A percentile compares a stretch with the other conserved stretches of the same genome.
Conservation (phyloP, 2,329 filamentous ascomycete species). For the Monilinia fructigena region DNA sequence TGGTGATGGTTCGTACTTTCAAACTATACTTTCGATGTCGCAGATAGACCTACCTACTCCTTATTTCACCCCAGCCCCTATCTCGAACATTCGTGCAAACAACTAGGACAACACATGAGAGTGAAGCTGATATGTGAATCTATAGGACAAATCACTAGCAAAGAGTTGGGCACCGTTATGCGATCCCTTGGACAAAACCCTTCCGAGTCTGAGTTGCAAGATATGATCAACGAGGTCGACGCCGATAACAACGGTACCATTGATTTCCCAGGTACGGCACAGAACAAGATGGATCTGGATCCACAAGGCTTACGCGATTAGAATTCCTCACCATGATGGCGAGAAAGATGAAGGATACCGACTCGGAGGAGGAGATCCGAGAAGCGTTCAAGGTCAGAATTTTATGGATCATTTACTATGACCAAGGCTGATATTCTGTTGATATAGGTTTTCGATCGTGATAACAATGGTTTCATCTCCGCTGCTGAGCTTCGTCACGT, state of each 20-base stretch:
- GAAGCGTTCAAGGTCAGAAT: constrained; percentile 78
- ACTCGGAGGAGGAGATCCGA: constrained; percentile 86
- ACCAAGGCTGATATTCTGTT: constrained; percentile 19
- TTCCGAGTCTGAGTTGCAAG: constrained; percentile 84
- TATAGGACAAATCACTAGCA: constrained; percentile 84
- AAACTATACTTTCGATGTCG: not conserved
- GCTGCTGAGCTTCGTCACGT: constrained; percentile 84
- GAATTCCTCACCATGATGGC: constrained; percentile 95
- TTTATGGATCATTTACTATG: not conserved
- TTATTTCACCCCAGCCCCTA: constrained; percentile 1
- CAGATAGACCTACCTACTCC: constrained; percentile 3
- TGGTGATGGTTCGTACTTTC: constrained; percentile 73
- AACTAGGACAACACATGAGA: not conserved
- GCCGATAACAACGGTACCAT: constrained; percentile 92
- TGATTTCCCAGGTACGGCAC: constrained; percentile 75
- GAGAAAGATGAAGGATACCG: constrained; percentile 90
- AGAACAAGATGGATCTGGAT: constrained; percentile 29
- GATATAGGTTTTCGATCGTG: constrained; percentile 72
- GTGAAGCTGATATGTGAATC: constrained; percentile 8
- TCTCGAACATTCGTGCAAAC: not conserved
- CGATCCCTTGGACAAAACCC: constrained; percentile 87
- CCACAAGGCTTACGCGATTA: constrained; percentile 43
- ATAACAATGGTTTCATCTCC: constrained; percentile 91
- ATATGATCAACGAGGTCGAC: constrained; percentile 94
- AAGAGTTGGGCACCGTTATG: constrained; percentile 88